Base-by-base conservation (phyloP, 352 stramenopile genomes). In the Phytophthora megakarya region DNA sequence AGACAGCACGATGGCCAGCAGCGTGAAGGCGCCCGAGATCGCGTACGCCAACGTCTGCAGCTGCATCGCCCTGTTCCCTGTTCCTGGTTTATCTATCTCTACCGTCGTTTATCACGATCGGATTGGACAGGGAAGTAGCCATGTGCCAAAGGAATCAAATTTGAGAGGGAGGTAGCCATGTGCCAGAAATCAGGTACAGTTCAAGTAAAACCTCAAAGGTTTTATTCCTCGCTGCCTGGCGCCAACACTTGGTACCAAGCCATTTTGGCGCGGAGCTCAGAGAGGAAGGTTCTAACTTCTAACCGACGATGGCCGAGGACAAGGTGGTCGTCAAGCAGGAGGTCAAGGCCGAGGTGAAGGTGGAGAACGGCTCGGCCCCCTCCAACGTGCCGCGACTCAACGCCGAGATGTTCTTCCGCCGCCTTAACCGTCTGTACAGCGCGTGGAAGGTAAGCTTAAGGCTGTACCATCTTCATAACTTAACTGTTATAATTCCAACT, bases 31-130 rank as follows among this genome's bases (percentile, higher is more conserved):
- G 64, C 85, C 87, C 8, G 85, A 94, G 70, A 96, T 89, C 50
- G 87, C 87, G 70, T 92, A 96, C 55, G 83, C 87, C 21, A 96
- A 62, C 73, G 87, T 96, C 81, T 96, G 78, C 51, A 93, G 78
- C 67, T 93, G 85, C 87, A 96, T 96, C 33, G 33, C 48, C 26
- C 30, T 35, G 8, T 35, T 35, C 30, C 30, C 30, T 35, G n/a
- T n/a, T n/a, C n/a, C 30, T 35, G 30, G 8, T 5, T 35, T 35
- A 13, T n/a, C n/a, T n/a, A n/a, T n/a, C n/a, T n/a, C n/a, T n/a
- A n/a, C n/a, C n/a, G n/a, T n/a, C n/a, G n/a, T n/a, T n/a, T n/a
- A n/a, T n/a, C n/a, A n/a, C n/a, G n/a, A n/a, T n/a, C n/a, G n/a
- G n/a, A n/a, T n/a, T n/a, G n/a, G n/a, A n/a, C n/a, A n/a, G n/a